Evolutionary conservation across 768 basidiomycete genomes (phyloP), one percentile per base, ranked within the genome.

Genomic region (Mycena vulgaris): DNA sequence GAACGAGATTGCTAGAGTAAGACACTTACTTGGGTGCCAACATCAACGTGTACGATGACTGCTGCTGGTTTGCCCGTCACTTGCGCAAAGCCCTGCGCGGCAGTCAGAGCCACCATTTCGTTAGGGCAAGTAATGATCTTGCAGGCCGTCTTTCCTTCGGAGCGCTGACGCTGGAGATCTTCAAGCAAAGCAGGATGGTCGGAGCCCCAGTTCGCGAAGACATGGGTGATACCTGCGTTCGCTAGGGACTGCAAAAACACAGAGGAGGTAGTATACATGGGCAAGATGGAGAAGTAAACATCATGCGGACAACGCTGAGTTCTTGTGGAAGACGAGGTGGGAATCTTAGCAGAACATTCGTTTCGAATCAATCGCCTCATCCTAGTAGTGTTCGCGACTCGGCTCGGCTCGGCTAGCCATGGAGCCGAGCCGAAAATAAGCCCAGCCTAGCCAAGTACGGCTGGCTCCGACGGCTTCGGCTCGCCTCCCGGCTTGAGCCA

Each of bases 151-250:
- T 45, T 86, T 3, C 83, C 82, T 64, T 82, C 77, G 7, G 77
- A 75, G 3, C 89, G 84, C 69, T 92, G 89, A 23, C 89, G 82
- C 63, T 87, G 86, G 13, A 94, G 83, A 33, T 93, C 92, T 72
- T 93, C 92, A 28, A 93, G 83, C 17, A 94, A 77, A 0, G 89
- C 92, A 0, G 92, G 90, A 73, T 93, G 92, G 72, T 94, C 92
- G 0, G 90, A 91, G 1, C 92, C 93, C 89, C 92, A 93, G 80
- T 93, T 93, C 21, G 89, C 91, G 74, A 93, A 92, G 11, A 86
- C 87, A 75, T 92, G 89, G 0, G 89, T 91, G 39, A 93, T 88
- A 2, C 90, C 90, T 2, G 87, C 88, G 59, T 87, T 78, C 19
- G 79, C 77, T 23, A 92, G 84, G 0, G 89, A 80, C 47, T 87